These are phyloP conservation scores for Picochlorum sp. DNA, from an alignment of 139 green algal species.

Conservation along the genomic window DNA sequence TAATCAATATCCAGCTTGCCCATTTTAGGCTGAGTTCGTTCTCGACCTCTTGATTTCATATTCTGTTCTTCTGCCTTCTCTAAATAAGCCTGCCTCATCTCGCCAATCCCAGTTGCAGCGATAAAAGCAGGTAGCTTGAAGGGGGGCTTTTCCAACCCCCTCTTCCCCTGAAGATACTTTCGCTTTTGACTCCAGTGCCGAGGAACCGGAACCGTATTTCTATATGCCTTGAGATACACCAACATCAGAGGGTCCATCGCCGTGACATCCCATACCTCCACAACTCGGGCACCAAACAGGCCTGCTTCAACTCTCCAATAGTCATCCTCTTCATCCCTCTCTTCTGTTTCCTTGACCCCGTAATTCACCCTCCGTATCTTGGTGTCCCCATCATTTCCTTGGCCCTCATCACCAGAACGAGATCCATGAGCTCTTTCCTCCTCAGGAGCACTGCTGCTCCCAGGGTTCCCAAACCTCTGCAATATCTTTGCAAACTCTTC, in stretches of 20 bases:
- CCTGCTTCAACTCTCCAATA: slow-evolving; percentile 85
- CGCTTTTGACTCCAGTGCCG: slow-evolving; percentile 96
- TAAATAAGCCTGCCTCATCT: slow-evolving; percentile 86
- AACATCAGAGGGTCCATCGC: slow-evolving; percentile 82
- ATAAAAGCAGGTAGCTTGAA: slow-evolving; percentile 99
- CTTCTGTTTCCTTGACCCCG: slow-evolving; percentile 70
- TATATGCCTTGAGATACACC: slow-evolving; percentile 86
- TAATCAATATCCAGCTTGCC: slow-evolving; percentile 98
- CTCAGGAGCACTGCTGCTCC: not conserved
- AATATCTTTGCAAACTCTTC: slow-evolving; percentile 50
- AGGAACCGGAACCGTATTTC: slow-evolving; percentile 90
- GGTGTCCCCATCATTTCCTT: slow-evolving; percentile 33
- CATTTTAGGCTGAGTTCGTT: slow-evolving; percentile 82
- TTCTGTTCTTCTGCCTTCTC: slow-evolving; percentile 79
- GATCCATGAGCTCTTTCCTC: not conserved
- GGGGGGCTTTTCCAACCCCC: slow-evolving; percentile 96
- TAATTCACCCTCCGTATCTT: slow-evolving; percentile 37
- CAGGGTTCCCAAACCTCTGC: not conserved
- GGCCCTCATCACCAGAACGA: not conserved
- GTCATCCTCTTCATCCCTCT: slow-evolving; percentile 68
- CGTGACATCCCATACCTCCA: slow-evolving; percentile 97
- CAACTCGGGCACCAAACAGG: slow-evolving; percentile 82
- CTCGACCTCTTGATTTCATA: slow-evolving; percentile 66
- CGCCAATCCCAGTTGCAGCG: slow-evolving; percentile 85
- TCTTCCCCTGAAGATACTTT: slow-evolving; percentile 88